phyloP scores from a whole-genome alignment of 2,329 filamentous ascomycete species.

The Epichloe hybrida region DNA sequence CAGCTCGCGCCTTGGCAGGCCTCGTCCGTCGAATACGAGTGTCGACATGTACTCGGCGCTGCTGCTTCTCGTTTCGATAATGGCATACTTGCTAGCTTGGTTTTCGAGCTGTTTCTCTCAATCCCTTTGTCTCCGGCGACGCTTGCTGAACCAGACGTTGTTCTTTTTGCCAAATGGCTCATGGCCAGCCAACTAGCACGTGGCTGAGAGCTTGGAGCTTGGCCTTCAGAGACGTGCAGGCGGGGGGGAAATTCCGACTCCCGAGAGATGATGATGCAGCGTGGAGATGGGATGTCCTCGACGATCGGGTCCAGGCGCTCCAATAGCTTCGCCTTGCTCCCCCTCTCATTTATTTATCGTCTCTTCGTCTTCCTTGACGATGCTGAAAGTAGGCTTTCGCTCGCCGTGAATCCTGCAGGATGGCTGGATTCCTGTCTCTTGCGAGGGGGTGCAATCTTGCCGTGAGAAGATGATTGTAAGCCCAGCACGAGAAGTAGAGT shows the following conservation, averaged over 20 bases:
- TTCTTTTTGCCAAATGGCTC: background rate
- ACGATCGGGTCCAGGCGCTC: too few species aligned
- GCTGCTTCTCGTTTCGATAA: conserved; percentile 21
- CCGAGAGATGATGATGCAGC: background rate
- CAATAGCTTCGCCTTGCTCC: too few species aligned
- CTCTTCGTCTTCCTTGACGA: background rate
- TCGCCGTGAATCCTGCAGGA: background rate
- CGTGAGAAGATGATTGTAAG: background rate
- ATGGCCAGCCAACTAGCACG: background rate
- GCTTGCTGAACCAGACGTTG: conserved; percentile 14
- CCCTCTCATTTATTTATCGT: background rate
- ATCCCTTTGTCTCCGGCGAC: conserved; percentile 33
- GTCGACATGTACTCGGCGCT: conserved; percentile 8
- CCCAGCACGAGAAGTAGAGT: background rate
- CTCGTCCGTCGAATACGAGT: conserved; percentile 8
- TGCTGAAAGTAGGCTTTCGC: background rate
- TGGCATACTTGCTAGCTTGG: conserved; percentile 36
- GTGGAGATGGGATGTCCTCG: too few species aligned
- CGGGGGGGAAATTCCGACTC: background rate
- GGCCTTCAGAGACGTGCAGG: background rate
- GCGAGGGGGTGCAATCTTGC: background rate
- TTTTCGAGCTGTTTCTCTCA: conserved; percentile 32
- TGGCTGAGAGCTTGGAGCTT: background rate
- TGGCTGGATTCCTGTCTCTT: background rate
- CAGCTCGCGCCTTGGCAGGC: conserved; percentile 16